These are phyloP conservation scores for Betula pendula DNA, from an alignment of 306 rosid genomes.

Conservation along the genomic window DNA sequence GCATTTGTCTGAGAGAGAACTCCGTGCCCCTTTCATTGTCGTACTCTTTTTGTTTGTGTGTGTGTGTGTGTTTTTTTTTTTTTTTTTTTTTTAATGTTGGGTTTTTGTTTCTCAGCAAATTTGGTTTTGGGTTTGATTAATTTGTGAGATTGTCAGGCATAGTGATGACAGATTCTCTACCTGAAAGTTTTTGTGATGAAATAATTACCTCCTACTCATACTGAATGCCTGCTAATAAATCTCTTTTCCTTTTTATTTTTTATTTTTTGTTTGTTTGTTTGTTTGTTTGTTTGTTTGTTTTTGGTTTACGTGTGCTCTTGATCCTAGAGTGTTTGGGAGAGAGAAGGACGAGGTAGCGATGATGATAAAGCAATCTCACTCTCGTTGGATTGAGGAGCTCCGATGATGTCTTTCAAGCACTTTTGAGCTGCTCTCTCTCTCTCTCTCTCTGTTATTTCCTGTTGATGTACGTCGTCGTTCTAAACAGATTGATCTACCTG, in stretches of 20 bases:
- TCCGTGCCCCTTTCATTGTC: background rate
- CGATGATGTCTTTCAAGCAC: slow-evolving; percentile 80
- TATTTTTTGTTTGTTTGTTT: background rate
- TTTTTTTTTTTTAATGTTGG: background rate
- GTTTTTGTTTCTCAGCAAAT: background rate
- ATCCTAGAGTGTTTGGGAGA: background rate
- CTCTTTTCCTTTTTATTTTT: background rate
- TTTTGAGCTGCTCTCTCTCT: slow-evolving; percentile 62
- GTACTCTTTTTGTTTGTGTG: background rate
- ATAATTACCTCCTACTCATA: slow-evolving; percentile 76
- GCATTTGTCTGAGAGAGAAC: slow-evolving; percentile 89
- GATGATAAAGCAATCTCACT: slow-evolving; percentile 40
- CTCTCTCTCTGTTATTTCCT: background rate
- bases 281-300: background rate
- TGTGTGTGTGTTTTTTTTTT: no score
- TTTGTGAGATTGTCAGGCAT: slow-evolving; percentile 29
- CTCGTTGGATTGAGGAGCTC: slow-evolving; percentile 29
- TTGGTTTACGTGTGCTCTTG: background rate
- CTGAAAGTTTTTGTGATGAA: slow-evolving; percentile 49
- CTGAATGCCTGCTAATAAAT: slow-evolving; percentile 50
- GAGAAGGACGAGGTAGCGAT: slow-evolving; percentile 39
- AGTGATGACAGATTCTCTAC: slow-evolving; percentile 36
- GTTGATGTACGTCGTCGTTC: no score
- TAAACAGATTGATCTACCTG: no score
- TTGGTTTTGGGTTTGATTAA: background rate